A percentile compares a stretch with the other conserved stretches of the same genome.
These are phyloP conservation scores for Hura crepitans DNA, from an alignment of 441 rosid genomes.

Conservation along the genomic window DNA sequence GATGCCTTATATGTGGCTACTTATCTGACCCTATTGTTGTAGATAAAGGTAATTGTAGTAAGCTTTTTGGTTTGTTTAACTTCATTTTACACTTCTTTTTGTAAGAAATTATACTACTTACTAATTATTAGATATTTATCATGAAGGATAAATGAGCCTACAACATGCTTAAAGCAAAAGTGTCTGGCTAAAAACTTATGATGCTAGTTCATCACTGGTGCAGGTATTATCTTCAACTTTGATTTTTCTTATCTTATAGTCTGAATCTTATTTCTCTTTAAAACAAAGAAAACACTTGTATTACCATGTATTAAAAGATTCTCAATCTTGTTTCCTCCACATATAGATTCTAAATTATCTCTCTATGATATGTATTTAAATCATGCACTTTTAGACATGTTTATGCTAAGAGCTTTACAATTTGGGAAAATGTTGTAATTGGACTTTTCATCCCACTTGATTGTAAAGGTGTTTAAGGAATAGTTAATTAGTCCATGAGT, in stretches of 20 bases:
- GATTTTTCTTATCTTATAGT: slow-evolving; percentile 6
- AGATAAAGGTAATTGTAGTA: slow-evolving; percentile 67
- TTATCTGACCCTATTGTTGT: slow-evolving; percentile 79
- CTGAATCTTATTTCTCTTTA: background rate
- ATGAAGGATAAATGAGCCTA: slow-evolving; percentile 86
- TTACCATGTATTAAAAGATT: background rate
- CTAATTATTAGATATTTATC: slow-evolving; percentile 18
- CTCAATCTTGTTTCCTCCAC: background rate
- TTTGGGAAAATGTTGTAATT: background rate
- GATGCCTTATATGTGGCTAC: slow-evolving; percentile 85
- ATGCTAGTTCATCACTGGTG: slow-evolving; percentile 78
- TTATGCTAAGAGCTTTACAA: background rate
- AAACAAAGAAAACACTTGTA: background rate
- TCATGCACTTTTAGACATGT: background rate
- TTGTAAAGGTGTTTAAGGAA: too few species aligned
- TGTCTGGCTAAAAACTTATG: slow-evolving; percentile 87
- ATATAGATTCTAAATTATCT: background rate
- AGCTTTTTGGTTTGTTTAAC: slow-evolving; percentile 11
- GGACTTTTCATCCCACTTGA: background rate
- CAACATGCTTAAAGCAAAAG: slow-evolving; percentile 65
- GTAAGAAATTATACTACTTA: slow-evolving; percentile 8
- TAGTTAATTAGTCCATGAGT: too few species aligned
- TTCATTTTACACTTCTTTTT: background rate
- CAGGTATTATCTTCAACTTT: slow-evolving; percentile 48
- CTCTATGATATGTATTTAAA: background rate